These are phyloP conservation scores for Teratosphaeria zuluensis DNA, from an alignment of 2,329 filamentous ascomycete species.

Conservation along the genomic window DNA sequence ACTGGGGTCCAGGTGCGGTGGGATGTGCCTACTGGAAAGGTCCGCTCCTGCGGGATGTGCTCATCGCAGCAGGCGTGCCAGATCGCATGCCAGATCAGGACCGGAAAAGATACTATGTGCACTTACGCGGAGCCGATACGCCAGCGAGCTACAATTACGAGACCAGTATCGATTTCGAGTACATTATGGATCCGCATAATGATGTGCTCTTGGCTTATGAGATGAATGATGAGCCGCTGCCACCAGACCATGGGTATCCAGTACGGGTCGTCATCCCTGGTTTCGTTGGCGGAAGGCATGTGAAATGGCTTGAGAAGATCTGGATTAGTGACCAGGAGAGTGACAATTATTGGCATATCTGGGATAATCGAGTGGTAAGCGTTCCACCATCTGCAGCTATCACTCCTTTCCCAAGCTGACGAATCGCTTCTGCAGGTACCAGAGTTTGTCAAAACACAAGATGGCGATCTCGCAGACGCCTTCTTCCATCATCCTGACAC, in stretches of 20 bases:
- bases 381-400: not conserved
- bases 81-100: constrained; percentile 10
- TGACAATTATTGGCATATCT: constrained; percentile 38
- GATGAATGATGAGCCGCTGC: constrained; percentile 33
- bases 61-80: constrained; percentile 32
- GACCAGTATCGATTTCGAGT: constrained; percentile 41
- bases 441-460: constrained; percentile 39
- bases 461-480: constrained; percentile 38
- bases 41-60: constrained; percentile 35
- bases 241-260: constrained; percentile 36
- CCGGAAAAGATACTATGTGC: constrained; percentile 33
- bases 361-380: constrained; percentile 36
- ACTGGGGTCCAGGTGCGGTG: constrained; percentile 37
- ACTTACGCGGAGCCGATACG: constrained; percentile 42
- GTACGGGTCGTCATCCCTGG: constrained; percentile 34
- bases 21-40: constrained; percentile 46
- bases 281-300: constrained; percentile 31
- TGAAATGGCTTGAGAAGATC: constrained; percentile 35
- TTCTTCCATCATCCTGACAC: constrained; percentile 43
- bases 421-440: constrained; percentile 24
- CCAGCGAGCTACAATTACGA: constrained; percentile 39
- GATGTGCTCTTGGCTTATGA: constrained; percentile 48
- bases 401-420: not conserved
- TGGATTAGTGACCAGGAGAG: constrained; percentile 35
- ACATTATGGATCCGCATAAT: constrained; percentile 38